Conservation (phyloP, 768 basidiomycete species). For the Lentinula aciculospora region DNA sequence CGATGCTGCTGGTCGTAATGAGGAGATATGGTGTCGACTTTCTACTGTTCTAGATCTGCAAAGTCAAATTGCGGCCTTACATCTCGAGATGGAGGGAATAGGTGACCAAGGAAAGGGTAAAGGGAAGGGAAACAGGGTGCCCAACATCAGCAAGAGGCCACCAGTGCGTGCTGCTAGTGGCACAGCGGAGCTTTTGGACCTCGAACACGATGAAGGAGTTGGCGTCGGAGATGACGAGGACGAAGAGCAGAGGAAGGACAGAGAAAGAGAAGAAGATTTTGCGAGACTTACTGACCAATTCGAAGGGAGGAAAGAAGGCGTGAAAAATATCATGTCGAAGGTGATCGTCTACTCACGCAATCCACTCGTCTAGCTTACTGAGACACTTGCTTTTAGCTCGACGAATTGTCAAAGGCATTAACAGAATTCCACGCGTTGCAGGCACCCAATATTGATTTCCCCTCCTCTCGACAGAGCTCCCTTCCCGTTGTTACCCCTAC, state of each 20-base stretch:
- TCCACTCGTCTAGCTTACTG: conserved; percentile 3
- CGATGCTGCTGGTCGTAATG: conserved; percentile 26
- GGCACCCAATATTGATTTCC: conserved; percentile 38
- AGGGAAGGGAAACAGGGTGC: conserved; percentile 21
- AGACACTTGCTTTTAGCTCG: conserved; percentile 37
- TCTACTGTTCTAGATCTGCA: conserved; percentile 68
- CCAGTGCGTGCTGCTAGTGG: not conserved
- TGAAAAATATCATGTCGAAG: conserved; percentile 71
- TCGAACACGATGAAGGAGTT: conserved; percentile 4
- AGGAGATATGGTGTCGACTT: conserved; percentile 63
- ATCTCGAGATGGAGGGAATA: conserved; percentile 70
- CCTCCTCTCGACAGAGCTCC: conserved; percentile 23
- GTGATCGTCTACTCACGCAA: conserved; percentile 26
- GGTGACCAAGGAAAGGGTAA: conserved; percentile 39
- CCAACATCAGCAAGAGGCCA: not conserved
- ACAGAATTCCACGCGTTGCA: conserved; percentile 46
- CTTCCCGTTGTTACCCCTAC: conserved; percentile 9
- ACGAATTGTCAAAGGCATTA: conserved; percentile 47
- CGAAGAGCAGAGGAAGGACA: conserved; percentile 50
- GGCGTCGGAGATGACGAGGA: conserved; percentile 4
- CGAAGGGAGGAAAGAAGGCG: conserved; percentile 60
- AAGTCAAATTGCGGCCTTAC: conserved; percentile 65
- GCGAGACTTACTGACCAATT: conserved; percentile 63
- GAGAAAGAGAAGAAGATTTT: conserved; percentile 63
- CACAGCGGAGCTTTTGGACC: conserved; percentile 7